Conservation (phyloP, 2,329 filamentous ascomycete genomes). For the Aureobasidium lini region DNA sequence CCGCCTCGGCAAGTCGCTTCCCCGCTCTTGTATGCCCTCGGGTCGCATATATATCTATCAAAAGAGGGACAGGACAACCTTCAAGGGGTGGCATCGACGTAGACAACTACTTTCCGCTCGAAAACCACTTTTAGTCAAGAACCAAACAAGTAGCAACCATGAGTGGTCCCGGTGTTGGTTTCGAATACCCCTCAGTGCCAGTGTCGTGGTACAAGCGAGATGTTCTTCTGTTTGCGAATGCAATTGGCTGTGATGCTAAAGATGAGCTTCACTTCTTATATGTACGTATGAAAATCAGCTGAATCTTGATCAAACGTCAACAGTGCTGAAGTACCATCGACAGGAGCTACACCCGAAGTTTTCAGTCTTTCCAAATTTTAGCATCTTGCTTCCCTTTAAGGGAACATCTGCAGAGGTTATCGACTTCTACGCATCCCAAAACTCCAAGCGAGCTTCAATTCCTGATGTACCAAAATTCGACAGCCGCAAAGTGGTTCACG, state of each 20-base stretch:
- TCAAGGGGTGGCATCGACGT: too few species aligned
- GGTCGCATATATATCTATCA: background rate
- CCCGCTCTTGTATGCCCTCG: slow-evolving; percentile 3
- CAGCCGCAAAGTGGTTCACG: slow-evolving; percentile 66
- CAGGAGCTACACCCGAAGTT: slow-evolving; percentile 86
- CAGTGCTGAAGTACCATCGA: background rate
- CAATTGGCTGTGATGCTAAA: slow-evolving; percentile 67
- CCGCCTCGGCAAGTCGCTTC: background rate
- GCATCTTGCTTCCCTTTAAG: slow-evolving; percentile 79
- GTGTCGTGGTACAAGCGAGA: slow-evolving; percentile 86
- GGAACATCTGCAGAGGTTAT: slow-evolving; percentile 66
- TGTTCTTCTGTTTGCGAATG: slow-evolving; percentile 80
- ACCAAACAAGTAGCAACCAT: background rate
- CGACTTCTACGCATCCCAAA: slow-evolving; percentile 72
- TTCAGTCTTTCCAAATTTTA: slow-evolving; percentile 81
- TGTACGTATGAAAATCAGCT: slow-evolving; percentile 41
- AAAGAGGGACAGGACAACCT: too few species aligned
- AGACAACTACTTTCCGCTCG: too few species aligned
- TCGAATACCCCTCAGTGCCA: slow-evolving; percentile 13
- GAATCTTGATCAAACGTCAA: background rate
- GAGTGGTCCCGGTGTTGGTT: slow-evolving; percentile 14
- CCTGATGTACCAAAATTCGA: slow-evolving; percentile 72
- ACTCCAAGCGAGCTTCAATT: slow-evolving; percentile 48
- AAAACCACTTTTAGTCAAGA: background rate
- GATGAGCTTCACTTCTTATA: slow-evolving; percentile 92